Percentiles rank a stretch among this genome's conserved stretches.
Conservation (phyloP, 1,284 basidiomycete genomes). For the Sporisorium reilianum region DNA sequence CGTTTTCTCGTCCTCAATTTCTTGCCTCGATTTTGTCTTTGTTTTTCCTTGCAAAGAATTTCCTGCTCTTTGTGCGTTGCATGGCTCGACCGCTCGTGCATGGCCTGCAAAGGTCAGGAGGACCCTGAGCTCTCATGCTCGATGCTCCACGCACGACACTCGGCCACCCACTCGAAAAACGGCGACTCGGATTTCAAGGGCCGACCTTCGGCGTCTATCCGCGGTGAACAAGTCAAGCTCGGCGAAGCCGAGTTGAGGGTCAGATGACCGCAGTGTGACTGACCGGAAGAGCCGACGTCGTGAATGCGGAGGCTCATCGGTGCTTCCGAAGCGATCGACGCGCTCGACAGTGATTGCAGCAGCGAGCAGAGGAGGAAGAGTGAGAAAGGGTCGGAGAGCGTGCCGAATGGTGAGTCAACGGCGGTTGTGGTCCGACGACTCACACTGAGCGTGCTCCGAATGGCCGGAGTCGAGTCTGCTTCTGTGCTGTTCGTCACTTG, state of each 20-base stretch:
- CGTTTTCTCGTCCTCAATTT: conserved; percentile 5
- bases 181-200: background rate
- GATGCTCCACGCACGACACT: conserved; percentile 2
- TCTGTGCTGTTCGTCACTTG: background rate
- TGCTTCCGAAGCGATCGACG: background rate
- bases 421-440: background rate
- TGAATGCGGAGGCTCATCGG: background rate
- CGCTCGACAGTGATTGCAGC: background rate
- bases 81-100: background rate
- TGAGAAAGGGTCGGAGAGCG: background rate
- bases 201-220: background rate
- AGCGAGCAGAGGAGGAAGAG: too few species aligned
- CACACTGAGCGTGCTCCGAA: background rate
- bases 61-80: background rate
- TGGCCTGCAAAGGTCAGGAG: too few species aligned
- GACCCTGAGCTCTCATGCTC: background rate
- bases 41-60: background rate
- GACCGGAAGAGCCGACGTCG: background rate
- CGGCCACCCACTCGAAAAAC: too few species aligned
- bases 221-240: background rate
- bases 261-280: background rate
- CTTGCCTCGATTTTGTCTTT: background rate
- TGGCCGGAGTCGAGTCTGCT: background rate
- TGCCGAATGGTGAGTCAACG: background rate
- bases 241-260: background rate